Conservation (phyloP, 495 filamentous ascomycete genomes). For the Podospora pseudoanserina region DNA sequence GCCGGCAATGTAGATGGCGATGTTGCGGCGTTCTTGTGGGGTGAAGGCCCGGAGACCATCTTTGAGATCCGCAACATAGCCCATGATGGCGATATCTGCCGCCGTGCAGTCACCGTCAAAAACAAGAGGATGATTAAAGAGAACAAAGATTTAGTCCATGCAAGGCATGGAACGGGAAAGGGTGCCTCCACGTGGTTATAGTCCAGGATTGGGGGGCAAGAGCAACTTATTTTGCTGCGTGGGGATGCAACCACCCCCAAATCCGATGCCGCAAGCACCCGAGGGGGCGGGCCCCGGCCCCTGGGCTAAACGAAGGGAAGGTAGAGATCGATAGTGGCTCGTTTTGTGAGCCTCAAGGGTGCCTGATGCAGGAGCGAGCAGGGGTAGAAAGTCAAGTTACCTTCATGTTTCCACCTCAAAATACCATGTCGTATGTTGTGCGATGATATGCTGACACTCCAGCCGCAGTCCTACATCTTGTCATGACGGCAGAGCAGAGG, state of each 20-base stretch:
- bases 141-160: neutral
- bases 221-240: neutral
- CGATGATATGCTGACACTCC: neutral
- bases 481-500: neutral
- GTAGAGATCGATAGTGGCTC: neutral
- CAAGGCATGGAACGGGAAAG: neutral
- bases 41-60: slow-evolving; percentile 27
- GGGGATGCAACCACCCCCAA: neutral
- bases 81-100: slow-evolving; percentile 14
- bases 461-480: neutral
- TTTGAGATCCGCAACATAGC: slow-evolving; percentile 14
- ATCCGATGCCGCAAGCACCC: neutral
- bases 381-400: neutral
- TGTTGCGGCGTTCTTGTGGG: slow-evolving; percentile 36
- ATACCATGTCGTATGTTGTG: neutral
- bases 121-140: neutral
- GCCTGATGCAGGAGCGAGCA: neutral
- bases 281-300: neutral
- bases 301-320: neutral
- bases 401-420: neutral
- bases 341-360: neutral
- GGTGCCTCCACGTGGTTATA: neutral
- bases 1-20: slow-evolving; percentile 39
- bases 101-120: neutral
- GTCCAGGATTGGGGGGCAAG: neutral